Evolutionary conservation across 2,329 filamentous ascomycete genomes (phyloP).

Genomic region (Penicillium sp.): DNA sequence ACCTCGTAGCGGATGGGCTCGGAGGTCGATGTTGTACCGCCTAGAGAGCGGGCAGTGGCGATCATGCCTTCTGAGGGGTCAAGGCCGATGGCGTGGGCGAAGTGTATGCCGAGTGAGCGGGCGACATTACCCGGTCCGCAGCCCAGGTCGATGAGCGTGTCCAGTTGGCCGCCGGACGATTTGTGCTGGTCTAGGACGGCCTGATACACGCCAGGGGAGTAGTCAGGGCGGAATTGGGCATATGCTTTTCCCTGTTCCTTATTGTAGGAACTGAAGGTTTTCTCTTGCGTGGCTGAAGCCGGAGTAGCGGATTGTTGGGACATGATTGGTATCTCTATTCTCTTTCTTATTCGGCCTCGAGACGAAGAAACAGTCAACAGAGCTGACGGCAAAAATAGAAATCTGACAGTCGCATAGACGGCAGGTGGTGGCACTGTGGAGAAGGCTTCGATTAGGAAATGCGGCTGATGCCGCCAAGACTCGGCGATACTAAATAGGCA

Average conservation of each 20-base stretch:
- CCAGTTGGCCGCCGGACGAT: conserved; percentile 46
- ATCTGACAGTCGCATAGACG: not conserved
- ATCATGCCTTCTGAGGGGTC: conserved; percentile 58
- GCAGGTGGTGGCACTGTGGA: not conserved
- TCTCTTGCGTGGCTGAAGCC: conserved; percentile 12
- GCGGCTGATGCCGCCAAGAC: not conserved
- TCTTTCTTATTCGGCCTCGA: not conserved
- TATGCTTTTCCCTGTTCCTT: conserved; percentile 27
- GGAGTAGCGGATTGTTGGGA: not conserved
- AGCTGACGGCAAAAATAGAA: not conserved
- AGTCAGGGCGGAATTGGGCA: conserved; percentile 49
- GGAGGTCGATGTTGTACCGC: conserved; percentile 29
- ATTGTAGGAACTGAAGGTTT: conserved; percentile 22
- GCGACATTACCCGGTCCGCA: conserved; percentile 56
- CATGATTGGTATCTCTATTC: not conserved
- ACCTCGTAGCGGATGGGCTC: conserved; percentile 45
- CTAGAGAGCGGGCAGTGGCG: conserved; percentile 42
- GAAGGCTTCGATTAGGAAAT: not conserved
- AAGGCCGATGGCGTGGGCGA: conserved; percentile 49
- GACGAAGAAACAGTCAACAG: not conserved
- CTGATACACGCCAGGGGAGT: conserved; percentile 48
- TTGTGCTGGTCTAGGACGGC: conserved; percentile 48
- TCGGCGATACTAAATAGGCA: not conserved
- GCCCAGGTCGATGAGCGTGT: conserved; percentile 54
- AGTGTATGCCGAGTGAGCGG: conserved; percentile 47